Conservation (phyloP, 768 basidiomycete genomes). For the Pulveroboletus sp. region DNA sequence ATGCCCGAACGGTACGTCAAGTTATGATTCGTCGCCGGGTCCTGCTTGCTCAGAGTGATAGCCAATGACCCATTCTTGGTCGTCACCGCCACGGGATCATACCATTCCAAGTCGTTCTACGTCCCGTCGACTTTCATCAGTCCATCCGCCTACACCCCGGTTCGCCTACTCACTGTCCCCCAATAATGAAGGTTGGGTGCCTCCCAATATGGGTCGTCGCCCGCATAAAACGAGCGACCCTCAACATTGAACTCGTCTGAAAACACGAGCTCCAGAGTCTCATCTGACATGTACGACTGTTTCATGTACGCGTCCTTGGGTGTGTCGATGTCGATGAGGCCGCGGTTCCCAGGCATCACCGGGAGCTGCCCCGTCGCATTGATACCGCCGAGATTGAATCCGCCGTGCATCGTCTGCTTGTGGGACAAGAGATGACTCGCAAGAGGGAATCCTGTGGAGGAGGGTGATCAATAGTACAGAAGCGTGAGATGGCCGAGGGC, state of each 20-base stretch:
- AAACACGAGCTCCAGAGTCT: constrained; percentile 56
- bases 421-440: constrained; percentile 42
- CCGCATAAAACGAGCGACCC: constrained; percentile 67
- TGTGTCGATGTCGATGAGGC: constrained; percentile 53
- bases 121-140: constrained; percentile 15
- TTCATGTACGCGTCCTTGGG: constrained; percentile 43
- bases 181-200: constrained; percentile 63
- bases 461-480: background rate
- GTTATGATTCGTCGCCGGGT: constrained; percentile 41
- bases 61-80: constrained; percentile 49
- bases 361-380: constrained; percentile 68
- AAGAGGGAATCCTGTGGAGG: constrained; percentile 46
- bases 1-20: constrained; percentile 42
- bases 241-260: constrained; percentile 80
- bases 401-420: constrained; percentile 42
- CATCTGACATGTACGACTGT: constrained; percentile 35
- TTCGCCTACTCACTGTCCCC: constrained; percentile 42
- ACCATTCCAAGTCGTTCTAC: constrained; percentile 51
- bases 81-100: constrained; percentile 48
- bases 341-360: constrained; percentile 39
- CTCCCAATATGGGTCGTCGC: constrained; percentile 62
- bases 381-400: constrained; percentile 72
- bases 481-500: no score
- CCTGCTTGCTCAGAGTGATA: constrained; percentile 45
- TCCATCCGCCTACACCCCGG: no score